Evolutionary conservation across 176 grass and related monocot genomes (phyloP).

Genomic region (Lolium multiflorum): DNA sequence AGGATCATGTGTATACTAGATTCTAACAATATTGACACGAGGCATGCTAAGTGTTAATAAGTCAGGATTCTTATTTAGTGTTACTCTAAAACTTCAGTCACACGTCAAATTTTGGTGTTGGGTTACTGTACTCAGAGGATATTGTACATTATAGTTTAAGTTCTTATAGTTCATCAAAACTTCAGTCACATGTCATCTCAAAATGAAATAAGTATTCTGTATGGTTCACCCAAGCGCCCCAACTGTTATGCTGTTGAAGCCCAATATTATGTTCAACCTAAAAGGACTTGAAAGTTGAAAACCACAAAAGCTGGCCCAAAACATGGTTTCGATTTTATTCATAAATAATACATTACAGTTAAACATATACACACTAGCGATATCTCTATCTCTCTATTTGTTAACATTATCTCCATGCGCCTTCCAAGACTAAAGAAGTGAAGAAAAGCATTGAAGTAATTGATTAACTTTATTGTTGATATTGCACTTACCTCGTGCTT

Average conservation of each 20-base stretch:
- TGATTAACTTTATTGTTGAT: background rate
- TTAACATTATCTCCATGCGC: conserved; percentile 34
- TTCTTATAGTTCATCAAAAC: background rate
- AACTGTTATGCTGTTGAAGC: background rate
- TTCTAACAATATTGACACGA: conserved; percentile 24
- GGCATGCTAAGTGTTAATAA: conserved; percentile 5
- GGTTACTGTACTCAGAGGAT: background rate
- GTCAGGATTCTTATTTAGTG: background rate
- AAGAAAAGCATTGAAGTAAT: background rate
- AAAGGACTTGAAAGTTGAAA: too few species aligned
- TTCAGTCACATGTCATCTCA: background rate
- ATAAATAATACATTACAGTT: too few species aligned
- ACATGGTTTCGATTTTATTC: too few species aligned
- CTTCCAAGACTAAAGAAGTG: background rate
- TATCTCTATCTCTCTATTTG: background rate
- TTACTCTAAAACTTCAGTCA: background rate
- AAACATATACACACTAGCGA: too few species aligned
- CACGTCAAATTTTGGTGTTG: background rate
- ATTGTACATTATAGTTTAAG: conserved; percentile 31
- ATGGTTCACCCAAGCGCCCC: background rate
- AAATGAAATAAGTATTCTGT: background rate
- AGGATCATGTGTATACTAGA: conserved; percentile 1
- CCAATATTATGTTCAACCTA: background rate
- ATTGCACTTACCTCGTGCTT: too few species aligned
- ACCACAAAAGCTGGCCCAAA: too few species aligned